These are phyloP conservation scores for Clitoria ternatea DNA, from an alignment of 306 rosid species.

Conservation along the genomic window DNA sequence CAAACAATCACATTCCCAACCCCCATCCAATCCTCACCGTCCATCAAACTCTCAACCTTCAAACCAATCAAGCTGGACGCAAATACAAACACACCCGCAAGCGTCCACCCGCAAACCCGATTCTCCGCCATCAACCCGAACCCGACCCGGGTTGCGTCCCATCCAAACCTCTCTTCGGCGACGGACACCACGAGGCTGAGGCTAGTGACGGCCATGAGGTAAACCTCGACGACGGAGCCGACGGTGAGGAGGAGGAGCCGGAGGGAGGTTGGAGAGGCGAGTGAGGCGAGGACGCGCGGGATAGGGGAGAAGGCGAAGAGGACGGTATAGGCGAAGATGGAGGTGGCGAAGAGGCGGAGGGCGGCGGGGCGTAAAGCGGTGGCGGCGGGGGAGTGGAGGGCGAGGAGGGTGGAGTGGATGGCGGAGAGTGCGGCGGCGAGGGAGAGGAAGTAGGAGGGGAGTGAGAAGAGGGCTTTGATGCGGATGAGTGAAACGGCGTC, in stretches of 20 bases:
- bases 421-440: slow-evolving; percentile 54
- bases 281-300: slow-evolving; percentile 22
- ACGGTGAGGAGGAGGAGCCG: not conserved
- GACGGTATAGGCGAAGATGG: slow-evolving; percentile 45
- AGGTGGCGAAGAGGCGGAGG: slow-evolving; percentile 41
- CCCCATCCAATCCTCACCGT: slow-evolving; percentile 33
- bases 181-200: slow-evolving; percentile 57
- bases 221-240: slow-evolving; percentile 43
- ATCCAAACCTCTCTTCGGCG: slow-evolving; percentile 62
- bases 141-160: slow-evolving; percentile 58
- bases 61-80: slow-evolving; percentile 37
- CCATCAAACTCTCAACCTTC: slow-evolving; percentile 37
- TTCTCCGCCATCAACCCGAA: slow-evolving; percentile 46
- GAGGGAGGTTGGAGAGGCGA: slow-evolving; percentile 6
- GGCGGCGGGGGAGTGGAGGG: slow-evolving; percentile 26
- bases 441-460: slow-evolving; percentile 57
- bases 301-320: slow-evolving; percentile 38
- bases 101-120: slow-evolving; percentile 45
- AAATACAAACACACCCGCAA: slow-evolving; percentile 45
- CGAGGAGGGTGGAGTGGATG: slow-evolving; percentile 39
- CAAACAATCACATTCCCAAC: slow-evolving; percentile 33
- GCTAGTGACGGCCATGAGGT: slow-evolving; percentile 59
- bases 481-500: slow-evolving; percentile 61
- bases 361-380: slow-evolving; percentile 15
- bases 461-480: slow-evolving; percentile 43